Evolutionary conservation across 2,329 filamentous ascomycete genomes (phyloP), one percentile per base, ranked within the genome.

Genomic region (Penicillium nordicum): DNA sequence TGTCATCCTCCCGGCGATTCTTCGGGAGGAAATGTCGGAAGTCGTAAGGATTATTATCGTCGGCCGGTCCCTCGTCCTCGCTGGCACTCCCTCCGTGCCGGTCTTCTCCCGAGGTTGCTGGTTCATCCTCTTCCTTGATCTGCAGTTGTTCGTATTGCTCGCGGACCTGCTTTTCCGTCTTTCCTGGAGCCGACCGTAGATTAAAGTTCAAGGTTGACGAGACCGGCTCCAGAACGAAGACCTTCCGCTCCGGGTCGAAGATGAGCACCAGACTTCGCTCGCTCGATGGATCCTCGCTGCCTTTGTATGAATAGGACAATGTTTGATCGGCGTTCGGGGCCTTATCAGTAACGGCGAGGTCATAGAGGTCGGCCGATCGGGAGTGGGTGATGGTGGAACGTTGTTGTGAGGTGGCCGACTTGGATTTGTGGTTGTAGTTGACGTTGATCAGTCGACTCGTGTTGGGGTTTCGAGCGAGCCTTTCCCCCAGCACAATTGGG

Each of bases 201-300:
- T 96, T 97, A 87, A 96, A 92, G 67, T 90, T 87, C 74, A 96
- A 88, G 38, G 87, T 86, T n/a, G 87, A 88, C 69, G 90, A 85
- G 53, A 97, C 79, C 50, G 85, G 86, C 76, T 97, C 91, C 53
- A 97, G 81, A 29, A 94, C 85, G 63, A 94, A 94, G 54, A 83
- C 87, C 67, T 93, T 85, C 50, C 84, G 85, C 18, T 80, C 78
- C 9, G 87, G 81, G 72, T 96, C 89, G 69, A 93, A 94, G 56
- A 93, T 83, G 50, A 96, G 81, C 10, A 82, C 77, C 46, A 78
- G 63, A 46, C 70, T 72, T 51, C 67, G 71, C 34, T 70, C 67
- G 34, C 69, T 64, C 2, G 67, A 60, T 12, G 74, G 71, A 54
- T 75, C 74, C 32, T 76, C 70, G 46, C 73, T 76, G 38, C 76